Evolutionary conservation across 805 yeast species (phyloP), one percentile per base, ranked within the genome.

Genomic region (Kodamaea restingae): DNA sequence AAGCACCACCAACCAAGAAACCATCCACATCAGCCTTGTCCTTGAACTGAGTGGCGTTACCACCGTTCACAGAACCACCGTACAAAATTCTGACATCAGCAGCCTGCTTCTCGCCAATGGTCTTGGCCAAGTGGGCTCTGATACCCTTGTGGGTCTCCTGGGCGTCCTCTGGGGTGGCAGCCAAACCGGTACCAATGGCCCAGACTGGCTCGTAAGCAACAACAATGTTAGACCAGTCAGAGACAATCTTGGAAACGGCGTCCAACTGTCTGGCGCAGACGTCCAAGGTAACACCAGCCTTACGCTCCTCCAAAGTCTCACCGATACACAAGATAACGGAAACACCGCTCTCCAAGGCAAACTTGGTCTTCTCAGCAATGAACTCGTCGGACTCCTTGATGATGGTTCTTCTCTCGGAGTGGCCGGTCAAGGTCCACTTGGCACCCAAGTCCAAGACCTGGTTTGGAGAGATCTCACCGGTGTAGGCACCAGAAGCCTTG

Each of bases 151-250:
- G 98, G 60, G 93, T 87, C 52, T 82, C 88, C 75, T 93, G 96
- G 54, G 98, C 98, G 64, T 93, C 98, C 53, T 84, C 86, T 54
- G 98, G 88, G 55, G 98, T 93, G 47, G 98, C 98, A 58, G 98
- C 96, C 62, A 93, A 80, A 63, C 98, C 98, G 55, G 98, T 90
- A 67, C 98, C 98, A 58, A 93, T 93, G 57, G 98, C 98, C 98
- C 98, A 93, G 54, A 93, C 96, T 57, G 98, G 98, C 76, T 93
- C 98, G 75, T 93, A 93, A 60, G 98, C 98, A 66, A 93, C 72
- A 51, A 93, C 98, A 52, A 93, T 75, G 67, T 85, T 76, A 49
- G 84, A 58, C 98, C 98, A 91, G 81, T 90, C 97, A 44, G 66
- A 60, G 48, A 88, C 81, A 46, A 82, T 73, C 63, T 80, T 84